These are phyloP conservation scores for Salix udensis DNA, from an alignment of 345 rosid genomes.

Conservation along the genomic window DNA sequence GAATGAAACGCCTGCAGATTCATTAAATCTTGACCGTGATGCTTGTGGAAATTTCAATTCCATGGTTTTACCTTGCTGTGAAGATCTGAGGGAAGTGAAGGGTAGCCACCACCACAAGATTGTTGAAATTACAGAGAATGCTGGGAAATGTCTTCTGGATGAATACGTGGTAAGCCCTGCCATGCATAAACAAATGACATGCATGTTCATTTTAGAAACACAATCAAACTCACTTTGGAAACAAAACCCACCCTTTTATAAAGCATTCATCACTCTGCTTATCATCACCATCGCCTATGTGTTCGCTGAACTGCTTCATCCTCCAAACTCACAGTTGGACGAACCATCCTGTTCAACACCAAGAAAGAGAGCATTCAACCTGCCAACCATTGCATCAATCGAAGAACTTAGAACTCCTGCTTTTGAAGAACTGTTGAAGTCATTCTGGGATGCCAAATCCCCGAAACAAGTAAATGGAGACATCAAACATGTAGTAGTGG, in stretches of 20 bases:
- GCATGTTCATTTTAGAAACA: neutral
- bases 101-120: constrained; percentile 81
- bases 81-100: constrained; percentile 73
- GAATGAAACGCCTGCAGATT: constrained; percentile 46
- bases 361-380: constrained; percentile 64
- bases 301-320: neutral
- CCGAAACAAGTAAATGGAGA: constrained; percentile 74
- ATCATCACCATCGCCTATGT: neutral
- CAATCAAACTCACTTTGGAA: neutral
- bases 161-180: constrained; percentile 65
- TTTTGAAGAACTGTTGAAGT: constrained; percentile 70
- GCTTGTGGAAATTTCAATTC: constrained; percentile 81
- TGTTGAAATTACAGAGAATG: constrained; percentile 71
- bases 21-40: constrained; percentile 80
- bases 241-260: too few species aligned
- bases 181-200: neutral
- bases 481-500: constrained; percentile 45
- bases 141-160: constrained; percentile 84
- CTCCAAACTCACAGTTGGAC: constrained; percentile 54
- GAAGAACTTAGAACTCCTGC: constrained; percentile 90
- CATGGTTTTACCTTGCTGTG: constrained; percentile 76
- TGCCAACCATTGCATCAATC: constrained; percentile 68
- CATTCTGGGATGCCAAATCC: constrained; percentile 63
- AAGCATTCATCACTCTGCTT: too few species aligned
- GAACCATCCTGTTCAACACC: constrained; percentile 93